Evolutionary conservation across 129 eudicot species (phyloP).

Genomic region (Lactuca saligna): DNA sequence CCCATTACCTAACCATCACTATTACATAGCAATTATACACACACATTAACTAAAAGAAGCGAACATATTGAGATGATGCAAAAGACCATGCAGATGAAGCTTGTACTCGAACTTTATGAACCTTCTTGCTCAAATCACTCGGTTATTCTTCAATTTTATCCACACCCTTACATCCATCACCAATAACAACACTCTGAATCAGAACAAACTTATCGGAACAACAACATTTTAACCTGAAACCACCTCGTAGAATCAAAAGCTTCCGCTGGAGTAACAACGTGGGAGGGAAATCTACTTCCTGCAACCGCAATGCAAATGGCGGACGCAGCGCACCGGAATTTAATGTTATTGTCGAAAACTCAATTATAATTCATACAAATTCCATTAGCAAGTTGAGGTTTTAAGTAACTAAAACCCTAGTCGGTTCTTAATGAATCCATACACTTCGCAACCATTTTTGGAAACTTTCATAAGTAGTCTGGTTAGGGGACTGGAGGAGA

Average conservation of each 20-base stretch:
- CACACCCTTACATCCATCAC: slow-evolving; percentile 28
- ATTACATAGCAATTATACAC: slow-evolving; percentile 5
- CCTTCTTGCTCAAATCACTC: slow-evolving; percentile 38
- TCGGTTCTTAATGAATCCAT: not conserved
- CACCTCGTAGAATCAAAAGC: slow-evolving; percentile 21
- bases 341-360: slow-evolving; percentile 1
- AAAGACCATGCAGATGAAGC: slow-evolving; percentile 55
- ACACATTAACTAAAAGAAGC: not conserved
- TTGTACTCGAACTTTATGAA: slow-evolving; percentile 35
- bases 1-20: not conserved
- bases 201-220: slow-evolving; percentile 37
- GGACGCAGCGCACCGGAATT: slow-evolving; percentile 28
- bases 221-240: slow-evolving; percentile 34
- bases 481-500: slow-evolving; percentile 4
- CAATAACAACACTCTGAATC: slow-evolving; percentile 25
- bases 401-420: slow-evolving; percentile 16
- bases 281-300: slow-evolving; percentile 28
- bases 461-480: not conserved
- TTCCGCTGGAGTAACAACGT: slow-evolving; percentile 28
- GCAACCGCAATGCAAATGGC: slow-evolving; percentile 35
- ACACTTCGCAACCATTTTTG: not conserved
- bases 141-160: slow-evolving; percentile 48
- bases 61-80: slow-evolving; percentile 43
- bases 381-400: slow-evolving; percentile 18
- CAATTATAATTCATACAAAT: not conserved